These are phyloP conservation scores for Psidium guajava DNA, from an alignment of 345 rosid genomes.

Conservation along the genomic window DNA sequence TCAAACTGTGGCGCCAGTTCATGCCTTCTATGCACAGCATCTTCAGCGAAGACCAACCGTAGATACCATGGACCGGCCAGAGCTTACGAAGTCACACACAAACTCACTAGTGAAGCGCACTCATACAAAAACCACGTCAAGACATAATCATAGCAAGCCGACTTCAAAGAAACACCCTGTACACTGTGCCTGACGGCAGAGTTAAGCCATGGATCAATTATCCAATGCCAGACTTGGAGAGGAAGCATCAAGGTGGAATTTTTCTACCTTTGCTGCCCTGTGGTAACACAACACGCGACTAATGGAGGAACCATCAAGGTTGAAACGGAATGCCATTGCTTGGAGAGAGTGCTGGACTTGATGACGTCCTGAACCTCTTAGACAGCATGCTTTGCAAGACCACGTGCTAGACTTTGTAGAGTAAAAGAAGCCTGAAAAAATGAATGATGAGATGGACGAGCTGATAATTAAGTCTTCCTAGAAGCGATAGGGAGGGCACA, in stretches of 20 bases:
- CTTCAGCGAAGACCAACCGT: neutral
- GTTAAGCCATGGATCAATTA: neutral
- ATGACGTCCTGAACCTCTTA: too few species aligned
- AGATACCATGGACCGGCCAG: neutral
- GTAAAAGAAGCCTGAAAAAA: too few species aligned
- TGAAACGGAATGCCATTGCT: neutral
- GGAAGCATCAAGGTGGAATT: neutral
- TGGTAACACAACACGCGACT: neutral
- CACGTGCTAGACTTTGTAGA: too few species aligned
- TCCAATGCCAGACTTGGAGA: neutral
- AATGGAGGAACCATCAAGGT: neutral
- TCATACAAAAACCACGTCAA: fast-evolving
- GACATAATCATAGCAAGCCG: fast-evolving
- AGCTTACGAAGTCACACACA: neutral
- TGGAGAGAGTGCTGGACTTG: neutral
- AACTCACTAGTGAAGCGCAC: neutral
- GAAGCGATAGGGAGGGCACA: too few species aligned
- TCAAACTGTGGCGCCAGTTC: fast-evolving
- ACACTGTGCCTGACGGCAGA: neutral
- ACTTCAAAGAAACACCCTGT: neutral
- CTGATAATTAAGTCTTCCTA: too few species aligned
- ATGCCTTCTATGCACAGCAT: neutral
- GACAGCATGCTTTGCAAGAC: too few species aligned
- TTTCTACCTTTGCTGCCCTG: neutral
- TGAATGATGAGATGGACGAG: too few species aligned